Conservation (phyloP, 2,329 filamentous ascomycete genomes). For the Verticillium tricorpus region DNA sequence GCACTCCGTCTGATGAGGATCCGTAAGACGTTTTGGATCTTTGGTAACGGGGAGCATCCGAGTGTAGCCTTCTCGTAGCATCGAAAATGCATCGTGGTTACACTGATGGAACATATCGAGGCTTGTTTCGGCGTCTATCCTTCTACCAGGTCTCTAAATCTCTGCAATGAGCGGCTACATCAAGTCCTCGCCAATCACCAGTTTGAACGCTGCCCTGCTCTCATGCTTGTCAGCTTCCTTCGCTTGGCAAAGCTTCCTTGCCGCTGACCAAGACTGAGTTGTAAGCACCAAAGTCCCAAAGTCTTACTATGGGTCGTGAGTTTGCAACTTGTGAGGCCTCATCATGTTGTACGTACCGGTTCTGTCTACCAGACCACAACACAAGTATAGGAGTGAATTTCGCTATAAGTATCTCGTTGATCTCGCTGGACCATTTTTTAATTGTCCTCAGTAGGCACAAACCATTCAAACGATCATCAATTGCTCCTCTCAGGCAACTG, state of each 20-base stretch:
- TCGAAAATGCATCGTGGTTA: no score
- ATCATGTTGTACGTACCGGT: not conserved
- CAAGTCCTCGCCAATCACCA: not conserved
- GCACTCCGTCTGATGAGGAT: no score
- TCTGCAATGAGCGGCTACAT: not conserved
- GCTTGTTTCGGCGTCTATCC: not conserved
- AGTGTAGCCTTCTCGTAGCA: no score
- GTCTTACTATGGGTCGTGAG: not conserved
- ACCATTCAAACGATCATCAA: not conserved
- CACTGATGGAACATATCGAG: not conserved
- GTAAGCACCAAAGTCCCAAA: not conserved
- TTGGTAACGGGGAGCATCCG: no score
- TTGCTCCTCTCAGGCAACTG: not conserved
- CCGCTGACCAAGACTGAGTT: not conserved
- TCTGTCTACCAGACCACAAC: not conserved
- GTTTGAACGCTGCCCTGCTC: not conserved
- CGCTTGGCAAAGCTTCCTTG: not conserved
- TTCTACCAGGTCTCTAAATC: not conserved
- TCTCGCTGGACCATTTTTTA: not conserved
- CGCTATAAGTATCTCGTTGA: not conserved
- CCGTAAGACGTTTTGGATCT: no score
- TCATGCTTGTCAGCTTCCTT: not conserved
- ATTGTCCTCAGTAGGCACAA: not conserved
- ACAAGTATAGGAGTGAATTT: not conserved
- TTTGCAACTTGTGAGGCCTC: not conserved